A percentile compares a stretch with the other conserved stretches of the same genome.
phyloP scores from a whole-genome alignment of 2,329 filamentous ascomycete genomes.

The Ciborinia camelliae region DNA sequence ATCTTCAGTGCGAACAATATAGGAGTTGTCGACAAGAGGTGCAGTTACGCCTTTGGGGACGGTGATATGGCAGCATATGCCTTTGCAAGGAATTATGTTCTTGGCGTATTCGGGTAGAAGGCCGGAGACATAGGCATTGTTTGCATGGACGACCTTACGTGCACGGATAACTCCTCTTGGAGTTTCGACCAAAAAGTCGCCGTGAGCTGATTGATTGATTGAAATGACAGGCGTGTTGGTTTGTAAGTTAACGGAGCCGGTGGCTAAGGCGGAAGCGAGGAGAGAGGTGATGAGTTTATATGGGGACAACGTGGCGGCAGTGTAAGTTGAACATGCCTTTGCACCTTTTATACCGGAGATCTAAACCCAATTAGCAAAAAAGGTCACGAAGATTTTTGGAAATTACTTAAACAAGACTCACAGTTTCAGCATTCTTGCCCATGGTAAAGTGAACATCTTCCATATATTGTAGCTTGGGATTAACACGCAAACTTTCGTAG shows the following conservation, averaged over 20 bases:
- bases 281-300: slow-evolving; percentile 58
- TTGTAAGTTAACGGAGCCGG: slow-evolving; percentile 47
- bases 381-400: not conserved
- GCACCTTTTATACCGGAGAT: slow-evolving; percentile 31
- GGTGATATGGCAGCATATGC: slow-evolving; percentile 42
- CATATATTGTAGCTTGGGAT: not conserved
- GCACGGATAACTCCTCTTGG: slow-evolving; percentile 52
- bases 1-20: slow-evolving; percentile 21
- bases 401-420: not conserved
- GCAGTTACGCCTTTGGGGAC: slow-evolving; percentile 24
- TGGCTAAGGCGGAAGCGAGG: slow-evolving; percentile 46
- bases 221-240: slow-evolving; percentile 47
- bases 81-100: slow-evolving; percentile 58
- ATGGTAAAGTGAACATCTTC: slow-evolving; percentile 2
- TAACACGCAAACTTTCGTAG: not conserved
- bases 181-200: slow-evolving; percentile 49
- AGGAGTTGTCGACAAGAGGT: slow-evolving; percentile 25
- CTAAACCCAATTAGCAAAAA: not conserved
- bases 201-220: slow-evolving; percentile 21
- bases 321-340: slow-evolving; percentile 23
- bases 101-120: slow-evolving; percentile 49
- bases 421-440: not conserved
- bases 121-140: slow-evolving; percentile 63
- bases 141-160: slow-evolving; percentile 57
- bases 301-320: slow-evolving; percentile 45